These are phyloP conservation scores for Candida hispaniensis DNA, from an alignment of 805 yeast genomes.

Conservation along the genomic window DNA sequence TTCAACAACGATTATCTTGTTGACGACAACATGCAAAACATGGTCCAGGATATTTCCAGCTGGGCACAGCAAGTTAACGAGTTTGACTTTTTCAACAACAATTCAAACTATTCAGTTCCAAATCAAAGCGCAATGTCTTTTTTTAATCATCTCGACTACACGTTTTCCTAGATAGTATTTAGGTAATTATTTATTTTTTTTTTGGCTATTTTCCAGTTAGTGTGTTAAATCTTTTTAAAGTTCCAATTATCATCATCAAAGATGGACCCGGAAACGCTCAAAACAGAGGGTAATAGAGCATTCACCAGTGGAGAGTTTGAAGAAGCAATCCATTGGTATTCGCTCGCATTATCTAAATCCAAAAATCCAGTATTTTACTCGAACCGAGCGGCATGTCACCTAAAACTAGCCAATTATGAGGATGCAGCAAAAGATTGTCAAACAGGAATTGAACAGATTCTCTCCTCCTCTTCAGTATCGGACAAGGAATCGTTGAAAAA, in stretches of 20 bases:
- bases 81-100: conserved; percentile 12
- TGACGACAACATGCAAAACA: conserved; percentile 23
- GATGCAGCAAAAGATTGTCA: conserved; percentile 18
- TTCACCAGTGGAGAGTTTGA: conserved; percentile 16
- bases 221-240: no score
- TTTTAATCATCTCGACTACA: no score
- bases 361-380: conserved; percentile 19
- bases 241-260: no score
- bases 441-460: conserved; percentile 16
- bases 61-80: conserved; percentile 21
- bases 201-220: no score
- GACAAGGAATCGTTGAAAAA: conserved; percentile 16
- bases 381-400: conserved; percentile 21
- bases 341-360: conserved; percentile 18
- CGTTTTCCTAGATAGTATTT: no score
- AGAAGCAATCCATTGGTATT: conserved; percentile 19
- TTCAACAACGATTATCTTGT: conserved; percentile 20
- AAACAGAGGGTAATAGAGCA: conserved; percentile 18
- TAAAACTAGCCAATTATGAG: conserved; percentile 19
- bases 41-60: conserved; percentile 25
- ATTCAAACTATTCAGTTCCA: no score
- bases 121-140: no score
- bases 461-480: background rate
- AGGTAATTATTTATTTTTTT: no score
- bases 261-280: no score